Evolutionary conservation across 176 grass and related monocot genomes (phyloP).

Genomic region (bread wheat (Triticum aestivum)): DNA sequence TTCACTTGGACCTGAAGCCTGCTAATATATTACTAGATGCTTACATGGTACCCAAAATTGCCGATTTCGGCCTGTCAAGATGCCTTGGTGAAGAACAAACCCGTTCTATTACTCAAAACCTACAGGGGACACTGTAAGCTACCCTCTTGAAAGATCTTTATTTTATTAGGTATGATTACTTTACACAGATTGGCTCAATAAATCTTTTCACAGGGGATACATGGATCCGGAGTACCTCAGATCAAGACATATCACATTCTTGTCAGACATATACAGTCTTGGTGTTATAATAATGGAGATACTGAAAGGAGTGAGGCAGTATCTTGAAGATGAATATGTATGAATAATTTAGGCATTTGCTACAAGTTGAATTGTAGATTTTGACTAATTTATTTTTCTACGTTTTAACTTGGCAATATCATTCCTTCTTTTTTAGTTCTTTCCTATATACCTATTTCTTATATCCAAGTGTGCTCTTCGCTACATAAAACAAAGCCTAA

Average conservation of each 20-base stretch:
- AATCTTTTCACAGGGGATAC: background rate
- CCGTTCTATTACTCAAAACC: background rate
- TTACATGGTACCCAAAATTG: background rate
- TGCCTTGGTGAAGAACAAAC: background rate
- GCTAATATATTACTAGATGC: background rate
- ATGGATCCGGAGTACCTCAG: background rate
- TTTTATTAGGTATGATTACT: background rate
- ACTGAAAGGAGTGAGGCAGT: background rate
- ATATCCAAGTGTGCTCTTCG: no score
- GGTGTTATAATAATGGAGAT: background rate
- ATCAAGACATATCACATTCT: background rate
- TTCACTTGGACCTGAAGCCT: no score
- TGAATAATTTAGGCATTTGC: background rate
- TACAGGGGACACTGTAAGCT: background rate
- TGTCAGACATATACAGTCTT: background rate
- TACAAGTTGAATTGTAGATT: background rate
- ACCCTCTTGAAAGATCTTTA: background rate
- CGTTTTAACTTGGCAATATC: background rate
- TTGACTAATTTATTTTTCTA: background rate
- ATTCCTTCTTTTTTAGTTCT: background rate
- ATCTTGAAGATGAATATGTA: background rate
- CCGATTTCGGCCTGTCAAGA: background rate
- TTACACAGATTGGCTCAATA: background rate
- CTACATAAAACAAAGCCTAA: no score
- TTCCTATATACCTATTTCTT: no score